Evolutionary conservation across 2,329 filamentous ascomycete genomes (phyloP).

Genomic region (Aotearoamyces nothofagi): DNA sequence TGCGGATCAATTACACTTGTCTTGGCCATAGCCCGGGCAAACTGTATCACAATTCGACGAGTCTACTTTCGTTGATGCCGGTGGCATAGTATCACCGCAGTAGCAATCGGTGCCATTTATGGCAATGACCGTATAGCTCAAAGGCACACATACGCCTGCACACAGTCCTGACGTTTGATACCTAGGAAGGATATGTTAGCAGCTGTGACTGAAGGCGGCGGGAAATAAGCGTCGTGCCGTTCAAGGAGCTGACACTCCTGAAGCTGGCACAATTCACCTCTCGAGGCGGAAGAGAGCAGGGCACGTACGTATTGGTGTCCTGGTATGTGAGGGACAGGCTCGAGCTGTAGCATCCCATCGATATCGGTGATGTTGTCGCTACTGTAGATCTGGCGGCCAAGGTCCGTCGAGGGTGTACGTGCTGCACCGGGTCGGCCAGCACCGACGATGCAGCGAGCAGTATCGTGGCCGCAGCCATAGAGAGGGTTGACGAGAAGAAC

Average conservation of each 20-base stretch:
- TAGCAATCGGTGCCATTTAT: constrained; percentile 12
- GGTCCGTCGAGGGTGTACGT: too few species aligned
- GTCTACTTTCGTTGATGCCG: constrained; percentile 7
- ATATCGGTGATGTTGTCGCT: too few species aligned
- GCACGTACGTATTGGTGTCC: constrained; percentile 6
- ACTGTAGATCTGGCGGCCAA: too few species aligned
- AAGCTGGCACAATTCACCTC: too few species aligned
- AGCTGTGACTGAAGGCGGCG: too few species aligned
- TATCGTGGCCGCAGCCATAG: constrained; percentile 7
- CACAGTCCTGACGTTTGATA: constrained; percentile 17
- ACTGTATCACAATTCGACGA: constrained; percentile 10
- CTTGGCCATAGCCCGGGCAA: constrained; percentile 15
- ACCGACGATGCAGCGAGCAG: constrained; percentile 8
- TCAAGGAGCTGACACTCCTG: too few species aligned
- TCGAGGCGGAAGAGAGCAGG: too few species aligned
- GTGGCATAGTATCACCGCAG: constrained; percentile 16
- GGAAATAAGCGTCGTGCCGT: too few species aligned
- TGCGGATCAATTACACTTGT: constrained; percentile 18
- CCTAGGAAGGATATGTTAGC: too few species aligned
- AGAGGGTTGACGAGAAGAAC: too few species aligned
- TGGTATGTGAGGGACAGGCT: constrained; percentile 12
- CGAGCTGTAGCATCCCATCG: constrained; percentile 15
- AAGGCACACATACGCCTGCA: constrained; percentile 10
- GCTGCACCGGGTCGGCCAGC: constrained; percentile 5
- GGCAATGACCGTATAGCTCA: not conserved